phyloP scores from a whole-genome alignment of 1,139 yeast species.

The Ogataea hybrid region DNA sequence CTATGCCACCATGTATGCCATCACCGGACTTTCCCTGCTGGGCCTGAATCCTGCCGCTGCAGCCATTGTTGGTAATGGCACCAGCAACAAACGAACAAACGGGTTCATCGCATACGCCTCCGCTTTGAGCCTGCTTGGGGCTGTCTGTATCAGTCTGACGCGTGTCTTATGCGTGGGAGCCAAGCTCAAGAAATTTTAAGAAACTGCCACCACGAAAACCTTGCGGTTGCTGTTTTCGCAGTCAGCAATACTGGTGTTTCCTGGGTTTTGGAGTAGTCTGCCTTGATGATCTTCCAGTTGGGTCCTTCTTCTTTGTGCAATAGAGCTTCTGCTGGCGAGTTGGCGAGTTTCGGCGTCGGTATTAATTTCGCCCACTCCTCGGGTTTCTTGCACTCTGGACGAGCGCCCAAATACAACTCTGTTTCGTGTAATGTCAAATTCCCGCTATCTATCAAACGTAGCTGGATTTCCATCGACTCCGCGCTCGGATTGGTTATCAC shows the following conservation, averaged over 20 bases:
- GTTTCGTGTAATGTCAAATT: background rate
- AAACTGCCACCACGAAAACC: slow-evolving; percentile 3
- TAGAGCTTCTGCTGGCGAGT: slow-evolving; percentile 1
- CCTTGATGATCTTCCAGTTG: slow-evolving; percentile 2
- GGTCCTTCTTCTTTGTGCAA: slow-evolving; percentile 2
- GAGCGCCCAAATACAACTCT: background rate
- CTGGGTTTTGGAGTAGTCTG: background rate
- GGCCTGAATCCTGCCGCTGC: slow-evolving; percentile 48
- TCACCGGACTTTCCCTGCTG: slow-evolving; percentile 38
- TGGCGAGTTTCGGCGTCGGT: slow-evolving; percentile 1
- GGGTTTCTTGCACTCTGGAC: slow-evolving; percentile 1
- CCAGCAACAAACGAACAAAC: slow-evolving; percentile 22
- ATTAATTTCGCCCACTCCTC: slow-evolving; percentile 4
- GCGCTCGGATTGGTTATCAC: slow-evolving; percentile 2
- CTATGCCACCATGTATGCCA: slow-evolving; percentile 40
- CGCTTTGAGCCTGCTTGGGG: slow-evolving; percentile 28
- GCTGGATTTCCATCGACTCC: slow-evolving; percentile 1
- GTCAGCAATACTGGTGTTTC: background rate
- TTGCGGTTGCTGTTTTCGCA: background rate
- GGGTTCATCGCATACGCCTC: slow-evolving; percentile 35
- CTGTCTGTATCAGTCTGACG: slow-evolving; percentile 29
- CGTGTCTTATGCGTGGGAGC: slow-evolving; percentile 38
- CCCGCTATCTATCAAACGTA: background rate
- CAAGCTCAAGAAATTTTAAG: slow-evolving; percentile 13
- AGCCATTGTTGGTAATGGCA: slow-evolving; percentile 35